Evolutionary conservation across 129 eudicot species (phyloP), one percentile per base, ranked within the genome.

Genomic region (Lactuca saligna): DNA sequence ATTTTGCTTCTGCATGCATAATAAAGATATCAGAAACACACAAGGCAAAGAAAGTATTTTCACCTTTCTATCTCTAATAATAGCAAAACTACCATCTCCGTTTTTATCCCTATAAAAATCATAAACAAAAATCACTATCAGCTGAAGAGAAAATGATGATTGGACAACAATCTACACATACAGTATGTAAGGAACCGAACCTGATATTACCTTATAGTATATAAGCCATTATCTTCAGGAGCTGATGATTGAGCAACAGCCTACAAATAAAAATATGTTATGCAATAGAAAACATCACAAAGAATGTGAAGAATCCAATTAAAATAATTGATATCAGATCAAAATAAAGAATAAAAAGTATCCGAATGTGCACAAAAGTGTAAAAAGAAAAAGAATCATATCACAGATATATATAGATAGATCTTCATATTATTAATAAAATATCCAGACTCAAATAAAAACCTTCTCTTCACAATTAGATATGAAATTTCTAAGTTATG

Each of bases 11-110:
- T 25, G 29, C 29, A 25, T 25, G 29, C 29, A 25, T 25, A 25
- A 25, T 25, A 20, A 0, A 69, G 32, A 17, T 17, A 20, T 29
- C 44, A 50, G 11, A 51, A 44, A 33, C 13, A 38, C 10, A 65
- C 3, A 14, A 33, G 37, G 20, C 20, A 8, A 48, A 37, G 33
- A 78, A 35, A 29, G 46, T 13, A 51, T 25, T 14, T 51, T 75
- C 63, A 86, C 91, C 85, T 86, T 86, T 74, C 91, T 68, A 56
- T 86, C 88, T 75, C 83, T 86, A 17, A 86, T 33, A 17, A 73
- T 64, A 56, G 49, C 71, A 29, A 77, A 64, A 63, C 74, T 16
- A 59, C 80, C 88, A 39, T 86, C 91, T 67, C 61, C 78, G 50
- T 60, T 74, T 63, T 83, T 86, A 17, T 82, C 91, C 74, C 84